Evolutionary conservation across 345 rosid genomes (phyloP).

Genomic region (Crucihimalaya himalaica): DNA sequence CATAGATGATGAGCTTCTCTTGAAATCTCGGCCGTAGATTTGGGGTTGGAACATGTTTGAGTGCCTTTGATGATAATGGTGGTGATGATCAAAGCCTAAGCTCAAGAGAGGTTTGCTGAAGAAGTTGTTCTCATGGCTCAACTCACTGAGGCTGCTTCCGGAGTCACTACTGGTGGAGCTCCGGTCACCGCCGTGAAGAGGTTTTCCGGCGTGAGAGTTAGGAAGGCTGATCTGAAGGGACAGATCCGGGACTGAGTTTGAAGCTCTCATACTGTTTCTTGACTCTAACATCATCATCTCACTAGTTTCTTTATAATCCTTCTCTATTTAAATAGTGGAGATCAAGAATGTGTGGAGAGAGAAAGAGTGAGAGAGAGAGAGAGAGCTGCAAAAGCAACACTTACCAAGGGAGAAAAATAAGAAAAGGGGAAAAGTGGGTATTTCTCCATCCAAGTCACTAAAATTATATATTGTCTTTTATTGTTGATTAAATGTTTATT

Average conservation of each 20-base stretch:
- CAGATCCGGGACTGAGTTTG: slow-evolving; percentile 66
- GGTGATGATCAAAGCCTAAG: slow-evolving; percentile 61
- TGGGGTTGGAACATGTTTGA: slow-evolving; percentile 60
- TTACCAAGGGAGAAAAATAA: neutral
- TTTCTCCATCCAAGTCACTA: slow-evolving; percentile 9
- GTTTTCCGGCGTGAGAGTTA: slow-evolving; percentile 39
- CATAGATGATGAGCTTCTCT: slow-evolving; percentile 58
- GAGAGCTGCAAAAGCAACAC: slow-evolving; percentile 4
- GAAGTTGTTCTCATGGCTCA: slow-evolving; percentile 68
- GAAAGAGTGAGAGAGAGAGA: neutral
- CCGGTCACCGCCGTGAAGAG: slow-evolving; percentile 49
- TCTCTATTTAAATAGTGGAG: slow-evolving; percentile 39
- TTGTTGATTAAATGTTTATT: neutral
- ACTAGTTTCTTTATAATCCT: slow-evolving; percentile 17
- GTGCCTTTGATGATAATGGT: slow-evolving; percentile 39
- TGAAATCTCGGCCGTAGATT: slow-evolving; percentile 76
- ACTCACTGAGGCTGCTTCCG: slow-evolving; percentile 68
- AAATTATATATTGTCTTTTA: slow-evolving; percentile 16
- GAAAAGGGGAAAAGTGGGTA: neutral
- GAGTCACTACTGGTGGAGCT: slow-evolving; percentile 75
- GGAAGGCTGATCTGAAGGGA: slow-evolving; percentile 92
- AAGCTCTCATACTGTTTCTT: slow-evolving; percentile 45
- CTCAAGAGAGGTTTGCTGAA: slow-evolving; percentile 56
- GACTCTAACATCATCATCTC: slow-evolving; percentile 41
- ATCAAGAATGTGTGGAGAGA: slow-evolving; percentile 27